Percentiles rank a stretch among this genome's conserved stretches.
phyloP scores from a whole-genome alignment of 257 asterid genomes.

The Salvia miltiorrhiza region DNA sequence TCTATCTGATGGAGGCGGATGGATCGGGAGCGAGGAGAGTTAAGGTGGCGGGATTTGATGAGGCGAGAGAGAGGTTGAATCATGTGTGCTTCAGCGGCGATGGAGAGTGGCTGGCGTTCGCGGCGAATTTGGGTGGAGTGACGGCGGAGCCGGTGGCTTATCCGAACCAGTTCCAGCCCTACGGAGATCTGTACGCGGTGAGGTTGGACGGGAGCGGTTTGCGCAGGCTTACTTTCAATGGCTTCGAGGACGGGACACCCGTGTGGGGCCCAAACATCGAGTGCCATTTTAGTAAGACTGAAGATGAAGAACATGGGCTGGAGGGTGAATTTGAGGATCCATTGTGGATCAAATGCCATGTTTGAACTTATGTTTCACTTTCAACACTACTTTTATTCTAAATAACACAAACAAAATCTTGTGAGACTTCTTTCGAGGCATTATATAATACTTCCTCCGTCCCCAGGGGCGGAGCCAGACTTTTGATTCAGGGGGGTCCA shows the following conservation, averaged over 20 bases:
- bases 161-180: conserved; percentile 87
- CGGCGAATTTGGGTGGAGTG: conserved; percentile 67
- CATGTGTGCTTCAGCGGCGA: conserved; percentile 84
- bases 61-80: conserved; percentile 61
- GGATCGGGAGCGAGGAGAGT: conserved; percentile 52
- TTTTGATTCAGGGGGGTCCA: too few species aligned
- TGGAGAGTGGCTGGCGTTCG: conserved; percentile 66
- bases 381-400: too few species aligned
- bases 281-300: neutral
- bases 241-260: conserved; percentile 78
- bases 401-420: too few species aligned
- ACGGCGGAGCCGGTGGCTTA: conserved; percentile 70
- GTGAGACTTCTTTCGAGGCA: too few species aligned
- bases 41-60: conserved; percentile 41
- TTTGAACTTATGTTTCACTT: conserved; percentile 11
- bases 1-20: conserved; percentile 51
- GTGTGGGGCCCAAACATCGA: conserved; percentile 48
- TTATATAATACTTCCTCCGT: too few species aligned
- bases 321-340: conserved; percentile 58
- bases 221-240: conserved; percentile 67
- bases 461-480: too few species aligned
- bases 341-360: conserved; percentile 55
- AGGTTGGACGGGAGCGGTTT: conserved; percentile 70
- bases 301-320: conserved; percentile 41
- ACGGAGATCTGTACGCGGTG: conserved; percentile 64